Base-by-base conservation (phyloP, 352 stramenopile species). In the Nothophytophthora sp. region DNA sequence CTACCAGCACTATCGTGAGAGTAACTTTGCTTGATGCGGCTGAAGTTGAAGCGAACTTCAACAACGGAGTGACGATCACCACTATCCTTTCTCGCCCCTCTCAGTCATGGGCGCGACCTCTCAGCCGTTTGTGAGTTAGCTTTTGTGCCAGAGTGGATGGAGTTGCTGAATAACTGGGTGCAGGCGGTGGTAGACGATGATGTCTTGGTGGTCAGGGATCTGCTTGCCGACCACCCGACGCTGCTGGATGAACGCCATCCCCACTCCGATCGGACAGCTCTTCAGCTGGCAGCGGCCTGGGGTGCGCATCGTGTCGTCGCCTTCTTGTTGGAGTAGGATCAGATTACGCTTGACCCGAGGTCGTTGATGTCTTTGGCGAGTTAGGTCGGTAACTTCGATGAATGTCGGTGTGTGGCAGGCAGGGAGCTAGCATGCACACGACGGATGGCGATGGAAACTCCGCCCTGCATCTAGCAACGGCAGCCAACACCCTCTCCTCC, bases 361-460 rank as follows among this genome's bases (percentile, higher is more conserved):
- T 27, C 25, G 4, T 58, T 38, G 29, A 46, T 15, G 50, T 50
- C 50, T 5, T 39, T 58, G 20, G 43, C 35, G 39, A 33, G 41
- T 28, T 30, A 49, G 7, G 24, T 56, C 10, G 24, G 38, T 18
- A 49, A 32, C 29, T 32, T 28, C 2, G 20, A 20, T 15, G 36
- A 45, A 41, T n/a, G 7, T 32, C n/a, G 13, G 24, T 16, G 19
- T 40, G 18, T 36, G 18, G 7, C 39, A 65, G 56, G 10, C 36
- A 43, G 32, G 56, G 56, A 29, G 56, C 50, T 22, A 50, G 42
- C 19, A 32, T 56, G 7, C 50, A 56, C 20, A 42, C 56, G 24
- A 44, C 43, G 32, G 56, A 65, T 36, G 10, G 42, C 15, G 56
- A 65, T 33, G 56, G 37, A 23, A 65, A 65, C 16, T 65, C 56